Evolutionary conservation across 176 grass and related monocot genomes (phyloP), one percentile per base, ranked within the genome.

Genomic region (Rhynchospora breviuscula): DNA sequence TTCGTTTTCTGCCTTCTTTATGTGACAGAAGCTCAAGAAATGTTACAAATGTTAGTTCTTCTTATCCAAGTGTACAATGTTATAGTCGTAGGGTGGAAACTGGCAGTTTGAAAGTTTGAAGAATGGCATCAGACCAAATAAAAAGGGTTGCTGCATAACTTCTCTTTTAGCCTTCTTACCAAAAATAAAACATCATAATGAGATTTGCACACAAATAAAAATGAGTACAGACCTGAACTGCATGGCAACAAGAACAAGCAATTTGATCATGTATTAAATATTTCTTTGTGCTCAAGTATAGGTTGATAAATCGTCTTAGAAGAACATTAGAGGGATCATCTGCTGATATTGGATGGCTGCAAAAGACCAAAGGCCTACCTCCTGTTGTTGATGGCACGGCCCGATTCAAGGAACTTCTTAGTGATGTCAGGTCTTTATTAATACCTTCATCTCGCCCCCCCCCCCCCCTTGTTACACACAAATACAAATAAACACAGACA

Each of bases 341-440:
- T 80, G 59, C 85, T 57, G 95, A 98, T 84, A 94, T 94, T 69
- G 95, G 95, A 65, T 98, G 95, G 95, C 62, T 98, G 59, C 90
- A 93, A 87, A 93, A 83, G 87, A 86, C 85, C 26, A 76, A 85
- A 81, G 69, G 80, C 31, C 81, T 88, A 5, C 86, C 91, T 64
- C 49, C 58, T 66, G 79, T 89, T 77, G 78, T 87, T 52, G 92
- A 98, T 84, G 90, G 92, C 15, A 94, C 95, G 81, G 13, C 45
- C 59, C 89, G 58, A 35, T 98, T 93, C 79, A 85, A 80, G 23
- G 90, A 93, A 78, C 57, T 98, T 85, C 90, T 98, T 84, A 52
- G 79, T 83, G 75, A 88, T 76, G 68, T 94, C 75, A 94, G 95
- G 95, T 94, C 46, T 53, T 26, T 62, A 14, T 53, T 31, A 21